Percentiles rank a stretch among this genome's conserved stretches.
Evolutionary conservation across 768 basidiomycete genomes (phyloP).

Genomic region (Pleurotus djamor): DNA sequence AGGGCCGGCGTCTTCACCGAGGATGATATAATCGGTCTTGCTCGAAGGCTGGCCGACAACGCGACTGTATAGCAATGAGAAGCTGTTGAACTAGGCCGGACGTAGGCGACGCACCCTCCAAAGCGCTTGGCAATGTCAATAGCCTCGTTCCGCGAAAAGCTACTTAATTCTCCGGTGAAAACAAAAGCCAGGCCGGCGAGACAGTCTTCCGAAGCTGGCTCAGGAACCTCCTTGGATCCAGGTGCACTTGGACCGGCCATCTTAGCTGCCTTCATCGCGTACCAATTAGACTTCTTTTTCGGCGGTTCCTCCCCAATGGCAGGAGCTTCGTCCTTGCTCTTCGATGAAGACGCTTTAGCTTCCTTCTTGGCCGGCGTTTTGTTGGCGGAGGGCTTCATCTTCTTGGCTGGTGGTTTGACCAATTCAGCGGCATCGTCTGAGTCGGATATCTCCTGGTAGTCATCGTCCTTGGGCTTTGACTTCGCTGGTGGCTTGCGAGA

Average conservation of each 20-base stretch:
- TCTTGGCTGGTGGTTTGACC: conserved; percentile 14
- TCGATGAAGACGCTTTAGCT: conserved; percentile 13
- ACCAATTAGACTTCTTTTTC: conserved; percentile 37
- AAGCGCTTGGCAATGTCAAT: conserved; percentile 88
- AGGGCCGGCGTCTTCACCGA: conserved; percentile 87
- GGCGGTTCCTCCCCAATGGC: conserved; percentile 3
- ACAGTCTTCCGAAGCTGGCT: conserved; percentile 63
- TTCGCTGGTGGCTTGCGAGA: background rate
- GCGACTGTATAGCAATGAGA: conserved; percentile 47
- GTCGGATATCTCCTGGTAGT: conserved; percentile 25
- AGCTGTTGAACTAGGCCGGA: background rate
- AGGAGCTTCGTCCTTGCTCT: conserved; percentile 9
- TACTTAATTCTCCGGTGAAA: conserved; percentile 91
- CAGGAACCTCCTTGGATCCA: conserved; percentile 72
- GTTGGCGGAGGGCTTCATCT: conserved; percentile 7
- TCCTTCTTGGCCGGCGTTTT: background rate
- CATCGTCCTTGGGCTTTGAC: conserved; percentile 6
- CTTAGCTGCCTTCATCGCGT: conserved; percentile 57
- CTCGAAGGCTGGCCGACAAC: conserved; percentile 87
- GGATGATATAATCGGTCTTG: conserved; percentile 85
- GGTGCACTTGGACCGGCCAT: conserved; percentile 58
- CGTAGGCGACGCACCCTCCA: conserved; percentile 67
- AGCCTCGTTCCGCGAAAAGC: conserved; percentile 87
- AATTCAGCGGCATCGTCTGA: conserved; percentile 22
- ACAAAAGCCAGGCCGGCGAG: conserved; percentile 88